phyloP scores from a whole-genome alignment of 2,329 filamentous ascomycete genomes.

The Sarocladiaceae sp. region DNA sequence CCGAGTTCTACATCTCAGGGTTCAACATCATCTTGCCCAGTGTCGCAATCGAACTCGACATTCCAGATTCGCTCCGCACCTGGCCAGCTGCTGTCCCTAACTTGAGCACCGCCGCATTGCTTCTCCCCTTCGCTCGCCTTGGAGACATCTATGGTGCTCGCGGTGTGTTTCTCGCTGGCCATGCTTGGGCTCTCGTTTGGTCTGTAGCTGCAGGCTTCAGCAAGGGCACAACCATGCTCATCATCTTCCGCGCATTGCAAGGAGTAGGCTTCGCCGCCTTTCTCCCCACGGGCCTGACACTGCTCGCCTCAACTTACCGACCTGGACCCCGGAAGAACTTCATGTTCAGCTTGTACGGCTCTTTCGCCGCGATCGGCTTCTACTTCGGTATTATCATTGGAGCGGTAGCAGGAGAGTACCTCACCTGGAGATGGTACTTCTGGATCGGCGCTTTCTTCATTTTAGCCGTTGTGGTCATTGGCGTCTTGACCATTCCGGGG shows the following conservation, averaged over 20 bases:
- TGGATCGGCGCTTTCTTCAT: constrained; percentile 51
- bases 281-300: constrained; percentile 65
- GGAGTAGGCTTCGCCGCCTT: constrained; percentile 71
- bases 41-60: constrained; percentile 56
- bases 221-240: constrained; percentile 63
- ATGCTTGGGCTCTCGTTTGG: constrained; percentile 64
- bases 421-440: constrained; percentile 67
- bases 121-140: constrained; percentile 60
- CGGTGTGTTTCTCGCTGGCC: constrained; percentile 53
- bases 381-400: constrained; percentile 64
- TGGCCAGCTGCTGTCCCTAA: constrained; percentile 64
- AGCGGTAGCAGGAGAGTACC: constrained; percentile 56
- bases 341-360: constrained; percentile 56
- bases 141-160: constrained; percentile 62
- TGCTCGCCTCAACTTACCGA: constrained; percentile 64
- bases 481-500: constrained; percentile 34
- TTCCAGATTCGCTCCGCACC: constrained; percentile 56
- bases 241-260: constrained; percentile 69
- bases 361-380: constrained; percentile 54
- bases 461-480: constrained; percentile 43
- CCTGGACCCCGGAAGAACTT: constrained; percentile 70
- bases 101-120: constrained; percentile 48
- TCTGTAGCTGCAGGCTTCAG: constrained; percentile 68
- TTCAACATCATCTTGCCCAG: constrained; percentile 68
- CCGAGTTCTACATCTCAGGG: constrained; percentile 71